phyloP scores from a whole-genome alignment of 345 rosid species.

The Aegle marmelos region DNA sequence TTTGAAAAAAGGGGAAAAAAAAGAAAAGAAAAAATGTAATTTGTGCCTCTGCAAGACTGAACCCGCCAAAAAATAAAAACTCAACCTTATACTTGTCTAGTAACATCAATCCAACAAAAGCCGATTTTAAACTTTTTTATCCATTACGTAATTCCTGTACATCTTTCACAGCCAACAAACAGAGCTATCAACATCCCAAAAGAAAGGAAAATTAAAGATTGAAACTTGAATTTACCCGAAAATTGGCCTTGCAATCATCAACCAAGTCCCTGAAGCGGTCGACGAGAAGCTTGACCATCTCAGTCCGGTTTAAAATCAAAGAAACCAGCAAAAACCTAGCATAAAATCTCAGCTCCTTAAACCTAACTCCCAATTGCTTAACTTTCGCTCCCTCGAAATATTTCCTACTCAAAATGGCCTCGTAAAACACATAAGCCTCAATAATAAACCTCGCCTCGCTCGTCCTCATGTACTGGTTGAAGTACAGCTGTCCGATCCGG shows the following conservation, averaged over 20 bases:
- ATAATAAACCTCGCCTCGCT: conserved; percentile 82
- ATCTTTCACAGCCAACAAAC: neutral
- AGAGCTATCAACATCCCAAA: neutral
- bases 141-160: neutral
- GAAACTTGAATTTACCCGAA: conserved; percentile 44
- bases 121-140: neutral
- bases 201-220: neutral
- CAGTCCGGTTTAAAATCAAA: conserved; percentile 62
- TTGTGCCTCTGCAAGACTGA: too few species aligned
- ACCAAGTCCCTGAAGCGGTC: conserved; percentile 52
- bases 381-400: conserved; percentile 70
- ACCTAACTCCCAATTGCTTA: conserved; percentile 66
- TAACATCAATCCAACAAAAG: neutral
- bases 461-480: conserved; percentile 87
- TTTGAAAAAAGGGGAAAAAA: neutral
- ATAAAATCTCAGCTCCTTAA: conserved; percentile 84
- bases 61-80: neutral
- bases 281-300: conserved; percentile 51
- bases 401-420: conserved; percentile 73
- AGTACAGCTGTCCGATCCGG: conserved; percentile 99
- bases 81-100: neutral
- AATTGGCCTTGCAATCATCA: conserved; percentile 67
- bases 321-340: conserved; percentile 86
- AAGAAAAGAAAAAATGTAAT: too few species aligned
- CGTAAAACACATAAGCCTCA: conserved; percentile 88